A percentile compares a stretch with the other conserved stretches of the same genome.
Evolutionary conservation across 129 eudicot species (phyloP).

Genomic region (Artemisia tridentata): DNA sequence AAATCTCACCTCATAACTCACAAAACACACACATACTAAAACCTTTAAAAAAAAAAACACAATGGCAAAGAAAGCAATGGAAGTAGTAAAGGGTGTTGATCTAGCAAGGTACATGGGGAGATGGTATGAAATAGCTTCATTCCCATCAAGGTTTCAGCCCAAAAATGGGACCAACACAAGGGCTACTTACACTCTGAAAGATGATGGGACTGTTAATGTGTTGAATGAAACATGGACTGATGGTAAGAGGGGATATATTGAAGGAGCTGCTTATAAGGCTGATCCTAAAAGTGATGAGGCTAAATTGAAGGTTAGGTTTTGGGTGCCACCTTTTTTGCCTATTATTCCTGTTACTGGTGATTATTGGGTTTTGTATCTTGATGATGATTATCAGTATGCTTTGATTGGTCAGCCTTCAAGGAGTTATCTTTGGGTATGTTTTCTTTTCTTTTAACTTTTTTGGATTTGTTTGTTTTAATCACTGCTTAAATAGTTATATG

Average conservation of each 20-base stretch:
- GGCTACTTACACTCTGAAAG: conserved; percentile 67
- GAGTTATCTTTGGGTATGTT: conserved; percentile 59
- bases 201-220: conserved; percentile 63
- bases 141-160: conserved; percentile 72
- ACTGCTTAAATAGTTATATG: too few species aligned
- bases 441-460: not conserved
- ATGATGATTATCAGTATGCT: conserved; percentile 69
- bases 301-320: conserved; percentile 82
- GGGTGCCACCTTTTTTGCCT: conserved; percentile 88
- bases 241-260: conserved; percentile 64
- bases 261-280: conserved; percentile 81
- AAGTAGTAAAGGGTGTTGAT: conserved; percentile 69
- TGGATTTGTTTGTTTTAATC: not conserved
- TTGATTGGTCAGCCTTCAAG: conserved; percentile 74
- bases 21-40: conserved; percentile 11
- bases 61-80: conserved; percentile 66
- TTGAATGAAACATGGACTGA: conserved; percentile 81
- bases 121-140: conserved; percentile 92
- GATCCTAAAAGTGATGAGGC: conserved; percentile 81
- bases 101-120: conserved; percentile 72
- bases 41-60: not conserved
- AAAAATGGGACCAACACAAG: conserved; percentile 61
- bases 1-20: not conserved
- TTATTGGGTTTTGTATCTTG: conserved; percentile 79
- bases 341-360: conserved; percentile 75